A percentile compares a stretch with the other conserved stretches of the same genome.
These are phyloP conservation scores for Xylaria longipes DNA, from an alignment of 495 filamentous ascomycete genomes.

Conservation along the genomic window DNA sequence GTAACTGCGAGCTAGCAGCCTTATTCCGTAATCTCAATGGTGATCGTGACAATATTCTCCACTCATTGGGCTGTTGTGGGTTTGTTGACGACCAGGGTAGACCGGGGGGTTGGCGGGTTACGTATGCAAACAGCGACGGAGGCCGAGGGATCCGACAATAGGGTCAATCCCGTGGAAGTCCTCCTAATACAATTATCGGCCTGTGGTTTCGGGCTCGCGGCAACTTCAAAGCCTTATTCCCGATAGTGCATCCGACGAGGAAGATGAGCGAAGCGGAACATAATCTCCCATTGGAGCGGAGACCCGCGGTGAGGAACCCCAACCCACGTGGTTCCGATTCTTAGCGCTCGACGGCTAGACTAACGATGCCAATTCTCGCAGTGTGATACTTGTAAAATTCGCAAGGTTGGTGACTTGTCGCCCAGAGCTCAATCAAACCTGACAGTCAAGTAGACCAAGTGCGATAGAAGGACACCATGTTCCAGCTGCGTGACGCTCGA, in stretches of 20 bases:
- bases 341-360: neutral
- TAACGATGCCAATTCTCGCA: conserved; percentile 15
- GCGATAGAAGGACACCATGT: conserved; percentile 35
- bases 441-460: conserved; percentile 31
- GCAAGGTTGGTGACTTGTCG: conserved; percentile 28
- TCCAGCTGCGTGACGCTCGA: conserved; percentile 37
- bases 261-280: conserved; percentile 31
- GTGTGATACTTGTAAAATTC: conserved; percentile 37
- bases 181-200: neutral
- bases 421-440: neutral
- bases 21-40: neutral
- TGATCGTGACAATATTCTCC: neutral
- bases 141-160: conserved; percentile 32
- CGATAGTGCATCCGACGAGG: neutral
- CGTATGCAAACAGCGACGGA: conserved; percentile 13
- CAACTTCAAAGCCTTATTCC: neutral
- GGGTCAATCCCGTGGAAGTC: neutral
- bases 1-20: conserved; percentile 1
- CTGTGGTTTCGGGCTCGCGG: neutral
- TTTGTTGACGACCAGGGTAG: neutral
- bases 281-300: conserved; percentile 28
- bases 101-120: conserved; percentile 8
- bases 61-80: conserved; percentile 8
- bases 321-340: neutral
- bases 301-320: conserved; percentile 35